Base-by-base conservation (phyloP, 2,329 filamentous ascomycete species). In the Trematosphaeria pertusa region DNA sequence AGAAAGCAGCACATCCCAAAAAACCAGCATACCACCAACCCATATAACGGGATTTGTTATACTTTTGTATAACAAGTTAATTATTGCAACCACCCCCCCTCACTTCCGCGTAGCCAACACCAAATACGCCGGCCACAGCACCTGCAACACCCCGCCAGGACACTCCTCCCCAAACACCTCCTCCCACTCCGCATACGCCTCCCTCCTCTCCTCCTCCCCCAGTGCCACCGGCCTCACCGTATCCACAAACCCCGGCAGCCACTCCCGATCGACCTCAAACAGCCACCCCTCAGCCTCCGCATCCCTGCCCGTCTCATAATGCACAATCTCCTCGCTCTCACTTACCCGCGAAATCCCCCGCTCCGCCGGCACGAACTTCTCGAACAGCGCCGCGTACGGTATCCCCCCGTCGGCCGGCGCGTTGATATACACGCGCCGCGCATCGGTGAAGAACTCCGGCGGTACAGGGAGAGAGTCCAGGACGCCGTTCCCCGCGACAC, bases 181-280 rank as follows among this genome's bases (percentile, higher is more conserved):
- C n/a, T n/a, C n/a, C n/a, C n/a, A n/a, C n/a, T 37, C 34, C 11
- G 34, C 34, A 37, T 20, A 19, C 20, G 7, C 15, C 20, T 19
- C 34, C 5, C 20, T 7, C 6, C n/a, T 18, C 15, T 37, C 34
- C 12, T 37, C 34, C 20, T n/a, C 34, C 6, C 10, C 18, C 15
- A 19, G 15, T 7, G 15, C 20, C 5, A 4, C 6, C 17, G 34
- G 34, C 7, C 34, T 11, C 12, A 37, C 20, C 5, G 34, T 37
- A n/a, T 37, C 6, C 9, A 37, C 34, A 37, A 37, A 37, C 5
- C 6, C n/a, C 15, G 17, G 18, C 34, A 37, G 34, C 15, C 34
- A 37, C 34, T 37, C 20, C 34, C 34, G 12, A n/a, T 37, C 34
- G 18, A 19, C 34, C 34, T 37, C 34, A 22, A 18, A 37, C 34